Evolutionary conservation across 257 asterid species (phyloP).

Genomic region (Cordia subcordata): DNA sequence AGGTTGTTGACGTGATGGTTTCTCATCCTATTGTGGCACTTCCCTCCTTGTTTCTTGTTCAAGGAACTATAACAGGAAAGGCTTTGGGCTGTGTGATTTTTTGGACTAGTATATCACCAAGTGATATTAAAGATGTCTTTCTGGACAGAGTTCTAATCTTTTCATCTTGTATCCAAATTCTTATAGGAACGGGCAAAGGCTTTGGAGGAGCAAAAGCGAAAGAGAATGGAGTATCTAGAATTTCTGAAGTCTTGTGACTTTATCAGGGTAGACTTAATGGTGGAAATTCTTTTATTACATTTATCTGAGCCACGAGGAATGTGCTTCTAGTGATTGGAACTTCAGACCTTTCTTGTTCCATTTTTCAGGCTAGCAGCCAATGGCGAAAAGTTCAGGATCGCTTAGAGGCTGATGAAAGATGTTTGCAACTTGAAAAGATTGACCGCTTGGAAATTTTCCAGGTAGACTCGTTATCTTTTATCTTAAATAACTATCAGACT

Average conservation of each 20-base stretch:
- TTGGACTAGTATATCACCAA: too few species aligned
- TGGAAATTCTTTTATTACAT: conserved; percentile 5
- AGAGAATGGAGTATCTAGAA: conserved; percentile 65
- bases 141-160: background rate
- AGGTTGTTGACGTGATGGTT: too few species aligned
- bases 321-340: conserved; percentile 1
- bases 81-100: too few species aligned
- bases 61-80: too few species aligned
- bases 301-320: conserved; percentile 12
- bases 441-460: conserved; percentile 92
- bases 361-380: conserved; percentile 81
- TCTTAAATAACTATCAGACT: background rate
- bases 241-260: conserved; percentile 79
- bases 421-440: conserved; percentile 83
- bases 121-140: too few species aligned
- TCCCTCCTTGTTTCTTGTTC: too few species aligned
- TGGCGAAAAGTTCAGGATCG: conserved; percentile 96
- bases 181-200: conserved; percentile 78
- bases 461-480: conserved; percentile 29
- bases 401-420: conserved; percentile 88
- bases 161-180: conserved; percentile 15
- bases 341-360: conserved; percentile 8
- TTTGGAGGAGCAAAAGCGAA: conserved; percentile 76
- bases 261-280: conserved; percentile 50
- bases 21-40: too few species aligned